Conservation (phyloP, 1,284 basidiomycete species). For the Ustilago curta region DNA sequence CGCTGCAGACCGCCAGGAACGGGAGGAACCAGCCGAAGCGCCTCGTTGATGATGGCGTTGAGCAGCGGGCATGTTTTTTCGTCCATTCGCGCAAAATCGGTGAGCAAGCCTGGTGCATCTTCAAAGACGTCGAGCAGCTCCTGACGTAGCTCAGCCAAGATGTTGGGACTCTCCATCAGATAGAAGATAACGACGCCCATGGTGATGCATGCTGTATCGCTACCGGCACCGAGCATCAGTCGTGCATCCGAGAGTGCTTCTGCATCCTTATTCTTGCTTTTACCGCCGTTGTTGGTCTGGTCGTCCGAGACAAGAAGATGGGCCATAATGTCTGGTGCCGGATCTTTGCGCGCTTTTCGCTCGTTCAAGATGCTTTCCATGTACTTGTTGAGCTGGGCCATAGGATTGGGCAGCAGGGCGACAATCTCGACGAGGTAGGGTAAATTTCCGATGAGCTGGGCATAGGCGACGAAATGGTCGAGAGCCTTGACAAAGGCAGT, state of each 20-base stretch:
- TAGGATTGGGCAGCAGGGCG: slow-evolving; percentile 39
- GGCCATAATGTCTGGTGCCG: slow-evolving; percentile 32
- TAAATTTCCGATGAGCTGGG: slow-evolving; percentile 42
- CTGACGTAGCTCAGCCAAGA: slow-evolving; percentile 18
- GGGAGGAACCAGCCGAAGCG: slow-evolving; percentile 38
- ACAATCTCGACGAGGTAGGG: slow-evolving; percentile 41
- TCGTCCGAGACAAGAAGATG: slow-evolving; percentile 26
- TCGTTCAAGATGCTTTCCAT: slow-evolving; percentile 26
- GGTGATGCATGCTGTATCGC: slow-evolving; percentile 41
- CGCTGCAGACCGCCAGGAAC: slow-evolving; percentile 44
- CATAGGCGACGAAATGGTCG: slow-evolving; percentile 28
- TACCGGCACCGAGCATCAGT: slow-evolving; percentile 47
- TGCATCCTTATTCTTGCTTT: slow-evolving; percentile 1
- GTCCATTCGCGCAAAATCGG: slow-evolving; percentile 26
- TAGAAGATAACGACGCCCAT: slow-evolving; percentile 39
- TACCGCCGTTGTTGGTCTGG: not conserved
- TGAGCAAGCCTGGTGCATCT: slow-evolving; percentile 16
- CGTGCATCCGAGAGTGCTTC: slow-evolving; percentile 38
- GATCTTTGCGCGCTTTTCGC: slow-evolving; percentile 27
- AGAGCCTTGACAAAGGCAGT: slow-evolving; percentile 35
- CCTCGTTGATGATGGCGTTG: slow-evolving; percentile 50
- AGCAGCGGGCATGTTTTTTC: slow-evolving; percentile 38
- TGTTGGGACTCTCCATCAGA: slow-evolving; percentile 25
- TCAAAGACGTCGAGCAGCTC: slow-evolving; percentile 38
- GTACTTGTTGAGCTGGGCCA: slow-evolving; percentile 41